Percentiles rank a stretch among this genome's conserved stretches.
phyloP scores from a whole-genome alignment of 2,329 filamentous ascomycete species.

The Meredithiella fracta region DNA sequence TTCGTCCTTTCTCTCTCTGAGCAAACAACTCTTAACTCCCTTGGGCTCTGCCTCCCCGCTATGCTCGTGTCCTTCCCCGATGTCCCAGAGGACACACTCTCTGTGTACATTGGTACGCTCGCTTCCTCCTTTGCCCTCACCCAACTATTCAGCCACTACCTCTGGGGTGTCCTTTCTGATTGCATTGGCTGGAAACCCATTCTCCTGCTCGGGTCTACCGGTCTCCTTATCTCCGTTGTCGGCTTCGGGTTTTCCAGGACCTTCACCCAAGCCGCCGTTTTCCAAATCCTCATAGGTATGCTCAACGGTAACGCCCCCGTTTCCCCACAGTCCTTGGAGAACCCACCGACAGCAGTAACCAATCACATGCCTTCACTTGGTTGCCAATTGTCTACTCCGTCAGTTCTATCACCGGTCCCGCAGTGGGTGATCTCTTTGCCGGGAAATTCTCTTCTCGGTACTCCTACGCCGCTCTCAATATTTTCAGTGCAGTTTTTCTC shows the following conservation, averaged over 20 bases:
- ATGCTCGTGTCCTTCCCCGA: conserved; percentile 82
- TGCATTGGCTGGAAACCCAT: conserved; percentile 56
- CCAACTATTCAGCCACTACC: conserved; percentile 78
- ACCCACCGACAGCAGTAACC: conserved; percentile 87
- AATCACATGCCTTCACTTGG: conserved; percentile 85
- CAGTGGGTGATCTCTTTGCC: conserved; percentile 75
- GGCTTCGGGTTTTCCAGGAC: conserved; percentile 74
- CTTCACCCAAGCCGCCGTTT: conserved; percentile 68
- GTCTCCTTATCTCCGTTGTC: conserved; percentile 66
- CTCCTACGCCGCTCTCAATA: conserved; percentile 73
- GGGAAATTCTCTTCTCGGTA: conserved; percentile 43
- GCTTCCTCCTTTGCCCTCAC: conserved; percentile 85
- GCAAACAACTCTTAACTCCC: conserved; percentile 92
- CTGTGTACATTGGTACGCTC: conserved; percentile 77
- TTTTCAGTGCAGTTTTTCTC: conserved; percentile 59
- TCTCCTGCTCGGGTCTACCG: conserved; percentile 60
- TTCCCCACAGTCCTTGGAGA: conserved; percentile 90
- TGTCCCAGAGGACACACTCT: conserved; percentile 52
- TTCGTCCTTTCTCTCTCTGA: conserved; percentile 82
- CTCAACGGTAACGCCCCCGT: conserved; percentile 92
- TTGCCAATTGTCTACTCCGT: conserved; percentile 91
- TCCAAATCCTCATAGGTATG: conserved; percentile 80
- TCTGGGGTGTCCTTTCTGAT: conserved; percentile 41
- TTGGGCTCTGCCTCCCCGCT: conserved; percentile 82
- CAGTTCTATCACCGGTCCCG: conserved; percentile 80